phyloP scores from a whole-genome alignment of 345 rosid species.

The Syzygium aromaticum region DNA sequence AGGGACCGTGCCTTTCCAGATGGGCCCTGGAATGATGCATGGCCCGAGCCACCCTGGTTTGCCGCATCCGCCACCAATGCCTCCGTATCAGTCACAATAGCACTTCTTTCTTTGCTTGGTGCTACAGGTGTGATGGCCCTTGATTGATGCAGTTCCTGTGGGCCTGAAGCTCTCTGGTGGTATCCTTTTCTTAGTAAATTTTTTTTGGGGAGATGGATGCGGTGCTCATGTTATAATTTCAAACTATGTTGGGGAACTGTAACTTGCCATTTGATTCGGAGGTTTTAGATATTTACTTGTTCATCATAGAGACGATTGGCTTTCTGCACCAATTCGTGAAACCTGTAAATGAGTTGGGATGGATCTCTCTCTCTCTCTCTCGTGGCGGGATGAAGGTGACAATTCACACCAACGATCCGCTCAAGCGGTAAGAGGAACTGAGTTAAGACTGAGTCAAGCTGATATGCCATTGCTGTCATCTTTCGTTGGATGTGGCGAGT shows the following conservation, averaged over 20 bases:
- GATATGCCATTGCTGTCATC: not conserved
- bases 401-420: not conserved
- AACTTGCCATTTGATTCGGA: not conserved
- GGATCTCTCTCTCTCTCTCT: not conserved
- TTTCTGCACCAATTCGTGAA: not conserved
- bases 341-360: not conserved
- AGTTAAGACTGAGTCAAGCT: not conserved
- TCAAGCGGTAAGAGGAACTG: not conserved
- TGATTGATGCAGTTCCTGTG: not conserved
- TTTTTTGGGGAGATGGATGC: not conserved
- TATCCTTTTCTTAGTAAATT: not conserved
- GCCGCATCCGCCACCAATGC: constrained; percentile 21
- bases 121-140: not conserved
- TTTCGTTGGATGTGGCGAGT: not conserved
- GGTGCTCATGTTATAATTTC: not conserved
- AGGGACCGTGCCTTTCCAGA: constrained; percentile 39
- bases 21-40: constrained; percentile 58
- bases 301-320: not conserved
- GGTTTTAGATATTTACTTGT: not conserved
- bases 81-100: constrained; percentile 18
- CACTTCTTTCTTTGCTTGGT: not conserved
- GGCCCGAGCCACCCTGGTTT: constrained; percentile 24
- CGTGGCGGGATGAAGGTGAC: not conserved
- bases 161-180: not conserved
- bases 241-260: not conserved